These are phyloP conservation scores for Blastomyces gilchristii DNA, from an alignment of 2,329 filamentous ascomycete genomes.

Conservation along the genomic window DNA sequence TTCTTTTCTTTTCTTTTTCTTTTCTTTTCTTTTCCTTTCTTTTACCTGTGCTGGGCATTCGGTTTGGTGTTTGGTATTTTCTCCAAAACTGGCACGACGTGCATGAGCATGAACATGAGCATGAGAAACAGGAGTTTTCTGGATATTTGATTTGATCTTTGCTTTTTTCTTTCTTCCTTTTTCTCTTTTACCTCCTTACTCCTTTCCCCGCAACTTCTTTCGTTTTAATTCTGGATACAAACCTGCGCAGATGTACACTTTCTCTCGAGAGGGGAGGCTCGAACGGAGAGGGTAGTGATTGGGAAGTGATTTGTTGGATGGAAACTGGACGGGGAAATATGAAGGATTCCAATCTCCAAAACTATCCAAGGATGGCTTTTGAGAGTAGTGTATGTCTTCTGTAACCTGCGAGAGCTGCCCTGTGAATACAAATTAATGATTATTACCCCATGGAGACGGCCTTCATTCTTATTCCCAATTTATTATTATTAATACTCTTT, in stretches of 20 bases:
- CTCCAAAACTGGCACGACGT: neutral
- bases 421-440: neutral
- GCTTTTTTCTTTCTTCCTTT: neutral
- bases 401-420: neutral
- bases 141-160: neutral
- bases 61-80: slow-evolving; percentile 2
- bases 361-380: neutral
- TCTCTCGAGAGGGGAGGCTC: neutral
- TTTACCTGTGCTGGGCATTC: neutral
- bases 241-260: slow-evolving; percentile 1
- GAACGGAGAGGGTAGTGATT: too few species aligned
- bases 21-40: neutral
- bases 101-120: slow-evolving; percentile 6
- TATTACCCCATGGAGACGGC: neutral
- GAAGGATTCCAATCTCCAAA: neutral
- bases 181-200: neutral
- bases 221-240: neutral
- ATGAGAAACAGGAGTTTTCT: slow-evolving; percentile 7
- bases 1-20: neutral
- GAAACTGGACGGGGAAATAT: neutral
- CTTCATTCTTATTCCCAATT: neutral
- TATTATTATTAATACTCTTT: neutral
- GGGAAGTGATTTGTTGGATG: neutral
- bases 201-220: neutral
- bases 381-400: neutral